Evolutionary conservation across 2,329 filamentous ascomycete species (phyloP).

Genomic region (Cercospora sp.): DNA sequence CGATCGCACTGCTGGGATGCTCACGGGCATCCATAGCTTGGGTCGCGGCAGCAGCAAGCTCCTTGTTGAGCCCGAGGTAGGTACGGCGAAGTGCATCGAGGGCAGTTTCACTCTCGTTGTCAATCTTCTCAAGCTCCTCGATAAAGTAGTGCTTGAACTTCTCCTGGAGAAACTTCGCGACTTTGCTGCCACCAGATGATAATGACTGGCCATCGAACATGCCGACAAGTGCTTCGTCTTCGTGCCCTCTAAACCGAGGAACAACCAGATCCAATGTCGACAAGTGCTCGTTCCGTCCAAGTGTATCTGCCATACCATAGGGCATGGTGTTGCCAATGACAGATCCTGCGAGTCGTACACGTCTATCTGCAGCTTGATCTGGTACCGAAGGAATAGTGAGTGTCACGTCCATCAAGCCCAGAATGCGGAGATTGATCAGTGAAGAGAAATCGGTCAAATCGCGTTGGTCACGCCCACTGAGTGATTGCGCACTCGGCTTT

Average conservation of each 20-base stretch:
- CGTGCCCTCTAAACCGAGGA: conserved; percentile 83
- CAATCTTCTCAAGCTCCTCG: conserved; percentile 73
- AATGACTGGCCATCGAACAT: conserved; percentile 94
- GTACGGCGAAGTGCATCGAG: conserved; percentile 80
- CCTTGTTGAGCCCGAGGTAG: conserved; percentile 89
- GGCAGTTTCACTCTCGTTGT: conserved; percentile 65
- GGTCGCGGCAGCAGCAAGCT: conserved; percentile 80
- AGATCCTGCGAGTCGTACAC: conserved; percentile 96
- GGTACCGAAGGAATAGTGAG: conserved; percentile 90
- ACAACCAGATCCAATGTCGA: conserved; percentile 96
- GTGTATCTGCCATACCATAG: conserved; percentile 95
- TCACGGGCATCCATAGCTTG: conserved; percentile 76
- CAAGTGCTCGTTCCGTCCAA: conserved; percentile 89
- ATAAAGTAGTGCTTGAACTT: conserved; percentile 86
- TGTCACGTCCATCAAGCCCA: conserved; percentile 97
- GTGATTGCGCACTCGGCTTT: conserved; percentile 60
- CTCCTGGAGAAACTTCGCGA: conserved; percentile 94
- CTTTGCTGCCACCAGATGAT: conserved; percentile 85
- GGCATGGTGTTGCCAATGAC: conserved; percentile 77
- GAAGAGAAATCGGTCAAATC: conserved; percentile 88
- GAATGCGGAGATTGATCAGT: conserved; percentile 76
- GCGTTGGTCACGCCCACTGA: conserved; percentile 58
- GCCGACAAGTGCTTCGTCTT: conserved; percentile 87
- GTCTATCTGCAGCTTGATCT: conserved; percentile 90
- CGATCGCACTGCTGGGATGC: conserved; percentile 48